These are phyloP conservation scores for Suillus discolor DNA, from an alignment of 768 basidiomycete species.

Conservation along the genomic window DNA sequence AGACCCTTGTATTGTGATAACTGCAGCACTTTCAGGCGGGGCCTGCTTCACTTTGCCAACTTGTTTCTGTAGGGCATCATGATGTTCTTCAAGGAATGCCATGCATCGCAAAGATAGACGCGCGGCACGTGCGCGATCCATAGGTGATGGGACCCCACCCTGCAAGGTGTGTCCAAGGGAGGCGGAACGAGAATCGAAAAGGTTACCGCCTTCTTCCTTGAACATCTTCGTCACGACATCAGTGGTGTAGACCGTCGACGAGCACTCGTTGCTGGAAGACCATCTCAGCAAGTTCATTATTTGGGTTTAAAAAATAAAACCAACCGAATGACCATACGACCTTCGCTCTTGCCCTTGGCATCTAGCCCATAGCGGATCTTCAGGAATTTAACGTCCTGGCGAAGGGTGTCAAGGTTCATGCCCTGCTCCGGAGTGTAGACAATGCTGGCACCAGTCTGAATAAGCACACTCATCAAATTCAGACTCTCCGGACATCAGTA, in stretches of 20 bases:
- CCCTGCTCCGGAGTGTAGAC: conserved; percentile 95
- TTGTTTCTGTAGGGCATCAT: conserved; percentile 54
- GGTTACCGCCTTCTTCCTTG: conserved; percentile 87
- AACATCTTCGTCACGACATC: conserved; percentile 92
- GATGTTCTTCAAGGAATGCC: conserved; percentile 89
- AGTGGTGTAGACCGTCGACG: conserved; percentile 90
- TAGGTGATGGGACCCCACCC: conserved; percentile 92
- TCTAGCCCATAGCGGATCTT: conserved; percentile 85
- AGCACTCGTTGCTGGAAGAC: conserved; percentile 70
- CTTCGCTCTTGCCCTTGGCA: conserved; percentile 87
- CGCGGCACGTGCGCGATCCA: conserved; percentile 89
- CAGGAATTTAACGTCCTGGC: conserved; percentile 86
- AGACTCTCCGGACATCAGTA: neutral
- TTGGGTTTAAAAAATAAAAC: conserved; percentile 24
- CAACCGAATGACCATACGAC: conserved; percentile 89
- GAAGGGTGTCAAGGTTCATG: conserved; percentile 79
- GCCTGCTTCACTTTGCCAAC: conserved; percentile 57
- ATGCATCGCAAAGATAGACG: conserved; percentile 92
- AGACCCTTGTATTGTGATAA: conserved; percentile 90
- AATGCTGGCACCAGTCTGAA: conserved; percentile 84
- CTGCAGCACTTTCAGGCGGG: conserved; percentile 69
- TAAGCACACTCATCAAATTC: conserved; percentile 2
- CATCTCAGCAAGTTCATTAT: neutral
- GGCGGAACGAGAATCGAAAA: conserved; percentile 96
- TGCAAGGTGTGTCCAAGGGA: conserved; percentile 96